Evolutionary conservation across 2,329 filamentous ascomycete species (phyloP).

Genomic region (Blastomyces silverae): DNA sequence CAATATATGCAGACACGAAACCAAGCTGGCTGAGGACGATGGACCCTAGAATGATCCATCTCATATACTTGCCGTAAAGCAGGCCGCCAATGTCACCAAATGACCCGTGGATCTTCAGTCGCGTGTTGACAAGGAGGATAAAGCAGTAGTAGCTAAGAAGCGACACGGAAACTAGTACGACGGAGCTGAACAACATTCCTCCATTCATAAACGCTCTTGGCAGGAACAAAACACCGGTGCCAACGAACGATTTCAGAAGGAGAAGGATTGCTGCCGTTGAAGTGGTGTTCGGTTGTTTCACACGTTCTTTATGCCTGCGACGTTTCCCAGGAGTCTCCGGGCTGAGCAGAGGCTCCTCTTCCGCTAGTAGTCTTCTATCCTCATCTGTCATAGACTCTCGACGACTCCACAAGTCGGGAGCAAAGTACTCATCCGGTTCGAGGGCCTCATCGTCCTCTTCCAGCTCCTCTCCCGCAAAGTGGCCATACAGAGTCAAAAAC

Average conservation of each 20-base stretch:
- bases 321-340: slow-evolving; percentile 61
- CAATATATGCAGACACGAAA: slow-evolving; percentile 90
- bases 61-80: slow-evolving; percentile 86
- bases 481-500: slow-evolving; percentile 88
- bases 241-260: slow-evolving; percentile 94
- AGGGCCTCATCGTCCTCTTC: slow-evolving; percentile 93
- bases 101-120: slow-evolving; percentile 79
- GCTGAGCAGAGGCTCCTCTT: slow-evolving; percentile 74
- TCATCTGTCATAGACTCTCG: slow-evolving; percentile 41
- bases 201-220: slow-evolving; percentile 91
- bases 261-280: slow-evolving; percentile 74
- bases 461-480: slow-evolving; percentile 94
- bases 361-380: slow-evolving; percentile 67
- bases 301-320: slow-evolving; percentile 68
- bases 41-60: slow-evolving; percentile 76
- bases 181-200: slow-evolving; percentile 92
- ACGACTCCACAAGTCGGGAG: slow-evolving; percentile 57
- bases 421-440: slow-evolving; percentile 84
- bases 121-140: slow-evolving; percentile 80
- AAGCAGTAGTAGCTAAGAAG: slow-evolving; percentile 94
- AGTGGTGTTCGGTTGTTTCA: slow-evolving; percentile 67
- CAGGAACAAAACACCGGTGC: slow-evolving; percentile 88
- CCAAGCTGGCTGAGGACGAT: slow-evolving; percentile 95
- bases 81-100: slow-evolving; percentile 95
- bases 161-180: slow-evolving; percentile 81